Evolutionary conservation across 2,329 filamentous ascomycete species (phyloP).

Genomic region (Alternaria longipes): DNA sequence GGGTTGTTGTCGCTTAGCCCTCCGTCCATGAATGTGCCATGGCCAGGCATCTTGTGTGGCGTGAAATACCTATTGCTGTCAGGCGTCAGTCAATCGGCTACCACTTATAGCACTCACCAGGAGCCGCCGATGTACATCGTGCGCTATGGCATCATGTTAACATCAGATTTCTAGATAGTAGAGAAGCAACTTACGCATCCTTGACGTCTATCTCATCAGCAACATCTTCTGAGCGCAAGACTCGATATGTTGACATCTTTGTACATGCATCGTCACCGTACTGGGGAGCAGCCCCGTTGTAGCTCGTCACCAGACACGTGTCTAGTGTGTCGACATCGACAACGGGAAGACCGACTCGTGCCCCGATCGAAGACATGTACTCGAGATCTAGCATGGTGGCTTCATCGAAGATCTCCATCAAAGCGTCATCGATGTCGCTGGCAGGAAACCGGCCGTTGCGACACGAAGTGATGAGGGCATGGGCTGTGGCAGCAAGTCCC

Average conservation of each 20-base stretch:
- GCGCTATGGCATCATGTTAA: neutral
- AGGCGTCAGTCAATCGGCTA: neutral
- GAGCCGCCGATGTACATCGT: slow-evolving; percentile 5
- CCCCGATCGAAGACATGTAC: slow-evolving; percentile 5
- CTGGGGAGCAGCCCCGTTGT: slow-evolving; percentile 1
- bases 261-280: neutral
- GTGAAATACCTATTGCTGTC: slow-evolving; percentile 4
- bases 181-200: neutral
- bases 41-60: neutral
- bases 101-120: neutral
- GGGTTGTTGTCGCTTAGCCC: no score
- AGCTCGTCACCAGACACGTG: slow-evolving; percentile 2
- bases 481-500: slow-evolving; percentile 1
- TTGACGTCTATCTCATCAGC: neutral
- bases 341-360: slow-evolving; percentile 1
- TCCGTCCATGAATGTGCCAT: no score
- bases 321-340: slow-evolving; percentile 1
- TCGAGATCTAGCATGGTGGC: neutral
- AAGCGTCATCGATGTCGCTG: neutral
- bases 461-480: slow-evolving; percentile 2
- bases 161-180: neutral
- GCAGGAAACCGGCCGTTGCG: slow-evolving; percentile 1
- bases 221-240: slow-evolving; percentile 5
- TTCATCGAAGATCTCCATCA: slow-evolving; percentile 1
- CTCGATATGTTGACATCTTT: slow-evolving; percentile 1